Base-by-base conservation (phyloP, 257 asterid genomes). In the Ballota nigra region DNA sequence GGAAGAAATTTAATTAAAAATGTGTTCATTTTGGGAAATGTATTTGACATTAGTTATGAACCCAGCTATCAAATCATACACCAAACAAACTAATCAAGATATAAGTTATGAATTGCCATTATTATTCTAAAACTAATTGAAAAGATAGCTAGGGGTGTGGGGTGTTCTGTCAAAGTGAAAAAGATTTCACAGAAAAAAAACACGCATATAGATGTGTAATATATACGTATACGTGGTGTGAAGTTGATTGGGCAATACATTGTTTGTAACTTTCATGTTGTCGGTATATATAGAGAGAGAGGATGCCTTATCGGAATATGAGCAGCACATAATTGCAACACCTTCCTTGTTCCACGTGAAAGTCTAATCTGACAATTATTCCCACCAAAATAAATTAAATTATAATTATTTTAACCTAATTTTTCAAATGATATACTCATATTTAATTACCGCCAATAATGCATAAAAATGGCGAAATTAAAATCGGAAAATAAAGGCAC, bases 261-360 rank as follows among this genome's bases (percentile, higher is more conserved):
- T 80, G 85, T 79, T 86, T 82, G 90, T 86, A 85, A 91, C 94
- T 91, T 85, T 88, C 74, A 88, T 82, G 90, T 75, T 84, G 88
- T 81, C 87, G 63, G 78, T 77, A 29, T 81, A 29, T 81, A 81
- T 78, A 60, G 72, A 79, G 78, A 79, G 78, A 57, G 75, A 49
- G 51, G 69, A 75, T 69, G 84, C 83, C 75, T 77, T 71, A 74
- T 83, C 68, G 88, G 83, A 80, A 81, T 71, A 63, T 52, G 87
- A 76, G 38, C 38, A 43, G 55, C 66, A 53, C 62, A 47, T 34
- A 68, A 20, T 61, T 61, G 67, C 51, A 22, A 53, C 13, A n/a
- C 20, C 5, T 26, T 8, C 19, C 57, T 82, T 73, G 81, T 79
- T 78, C 75, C 83, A 77, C 85, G 88, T 77, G 85, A 82, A 58